Base-by-base conservation (phyloP, 768 basidiomycete species). In the Mycena pura region DNA sequence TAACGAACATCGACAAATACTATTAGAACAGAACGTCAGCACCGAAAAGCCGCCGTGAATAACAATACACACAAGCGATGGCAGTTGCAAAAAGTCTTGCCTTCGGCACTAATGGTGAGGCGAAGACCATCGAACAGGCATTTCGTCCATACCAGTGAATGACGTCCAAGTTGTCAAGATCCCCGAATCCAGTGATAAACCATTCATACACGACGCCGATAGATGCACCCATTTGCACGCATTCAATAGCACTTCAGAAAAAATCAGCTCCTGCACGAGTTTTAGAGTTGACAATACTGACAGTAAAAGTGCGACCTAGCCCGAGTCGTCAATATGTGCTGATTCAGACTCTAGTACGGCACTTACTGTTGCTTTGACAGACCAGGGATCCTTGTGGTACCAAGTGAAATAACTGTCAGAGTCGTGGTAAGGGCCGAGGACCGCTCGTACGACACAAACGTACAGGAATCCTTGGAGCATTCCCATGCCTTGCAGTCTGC, bases 381-480 rank as follows among this genome's bases (percentile, higher is more conserved):
- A 31, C 53, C 53, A 55, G 6, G 40, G 19, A 34, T 55, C 53
- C 13, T 32, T 28, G 28, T 25, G 41, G 29, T 55, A 55, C 53
- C 53, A 55, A 4, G 34, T 29, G 27, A 55, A 55, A 24, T 44
- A 55, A 10, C 48, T 50, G 45, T 8, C 7, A 9, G 3, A n/a
- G 32, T 25, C 34, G 9, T 19, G 31, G 19, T n/a, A n/a, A n/a
- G n/a, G n/a, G n/a, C n/a, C n/a, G n/a, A n/a, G n/a, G n/a, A n/a
- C n/a, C n/a, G n/a, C n/a, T n/a, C n/a, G 36, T 14, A 6, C 21
- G 19, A 22, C 25, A 36, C 4, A 52, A n/a, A n/a, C 50, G 5
- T 31, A 52, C 45, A 57, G 36, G 28, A 57, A 57, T 44, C 34
- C 44, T 48, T 57, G 55, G 8, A 57, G 55, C 6, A 57, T 22